phyloP scores from a whole-genome alignment of 176 grass and related monocot species.

The Oryza brachyantha region DNA sequence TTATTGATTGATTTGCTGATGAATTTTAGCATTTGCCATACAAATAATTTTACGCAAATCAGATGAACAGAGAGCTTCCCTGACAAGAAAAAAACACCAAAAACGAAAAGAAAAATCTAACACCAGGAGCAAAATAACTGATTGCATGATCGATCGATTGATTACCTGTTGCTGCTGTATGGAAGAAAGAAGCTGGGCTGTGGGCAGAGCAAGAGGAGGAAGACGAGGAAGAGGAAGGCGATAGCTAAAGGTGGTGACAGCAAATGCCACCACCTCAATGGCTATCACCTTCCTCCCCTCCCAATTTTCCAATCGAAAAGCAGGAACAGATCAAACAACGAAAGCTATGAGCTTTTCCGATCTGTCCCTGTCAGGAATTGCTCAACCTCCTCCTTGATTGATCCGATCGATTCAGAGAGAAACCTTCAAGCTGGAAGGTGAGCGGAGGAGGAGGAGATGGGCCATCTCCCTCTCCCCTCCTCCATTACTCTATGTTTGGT shows the following conservation, averaged over 20 bases:
- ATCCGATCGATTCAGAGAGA: slow-evolving; percentile 5
- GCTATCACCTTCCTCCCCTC: slow-evolving; percentile 37
- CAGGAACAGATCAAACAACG: neutral
- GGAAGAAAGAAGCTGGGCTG: neutral
- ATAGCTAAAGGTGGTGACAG: slow-evolving; percentile 27
- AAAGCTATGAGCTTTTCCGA: neutral
- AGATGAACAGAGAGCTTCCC: neutral
- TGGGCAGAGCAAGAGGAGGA: neutral
- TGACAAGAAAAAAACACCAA: neutral
- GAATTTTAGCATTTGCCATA: neutral
- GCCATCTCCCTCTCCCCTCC: neutral
- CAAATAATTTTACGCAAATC: neutral
- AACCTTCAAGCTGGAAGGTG: neutral
- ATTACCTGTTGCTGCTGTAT: slow-evolving; percentile 19
- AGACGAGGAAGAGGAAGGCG: slow-evolving; percentile 41
- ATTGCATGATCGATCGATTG: slow-evolving; percentile 15
- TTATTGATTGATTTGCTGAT: neutral
- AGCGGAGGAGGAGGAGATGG: neutral
- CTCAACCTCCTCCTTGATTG: neutral
- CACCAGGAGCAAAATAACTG: neutral
- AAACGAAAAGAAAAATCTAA: neutral
- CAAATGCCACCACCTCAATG: slow-evolving; percentile 29
- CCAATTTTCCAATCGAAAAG: neutral
- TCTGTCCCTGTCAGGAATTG: slow-evolving; percentile 27
- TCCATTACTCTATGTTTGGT: neutral